These are phyloP conservation scores for Fistulina hepatica DNA, from an alignment of 1,284 basidiomycete species.

Conservation along the genomic window DNA sequence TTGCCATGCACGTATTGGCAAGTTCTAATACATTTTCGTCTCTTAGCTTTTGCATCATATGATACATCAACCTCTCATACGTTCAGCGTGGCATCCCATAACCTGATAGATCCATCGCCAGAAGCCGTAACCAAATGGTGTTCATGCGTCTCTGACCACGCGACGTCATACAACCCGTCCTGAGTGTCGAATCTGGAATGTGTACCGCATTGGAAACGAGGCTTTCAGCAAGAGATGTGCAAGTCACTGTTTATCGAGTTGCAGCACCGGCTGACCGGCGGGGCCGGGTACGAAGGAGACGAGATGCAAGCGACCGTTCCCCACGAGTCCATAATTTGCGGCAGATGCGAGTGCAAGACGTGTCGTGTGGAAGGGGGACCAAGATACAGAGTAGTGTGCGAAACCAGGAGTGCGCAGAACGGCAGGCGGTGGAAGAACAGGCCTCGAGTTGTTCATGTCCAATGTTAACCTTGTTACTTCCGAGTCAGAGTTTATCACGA, in stretches of 20 bases:
- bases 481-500: too few relatives aligned
- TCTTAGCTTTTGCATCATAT: constrained; percentile 14
- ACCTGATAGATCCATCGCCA: constrained; percentile 83
- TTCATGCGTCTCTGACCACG: constrained; percentile 91
- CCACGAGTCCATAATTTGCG: constrained; percentile 92
- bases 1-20: constrained; percentile 86
- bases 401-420: constrained; percentile 68
- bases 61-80: constrained; percentile 36
- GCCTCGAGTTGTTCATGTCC: too few relatives aligned
- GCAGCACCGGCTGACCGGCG: constrained; percentile 33
- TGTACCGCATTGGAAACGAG: background rate
- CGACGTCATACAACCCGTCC: constrained; percentile 86
- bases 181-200: constrained; percentile 78
- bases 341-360: constrained; percentile 81
- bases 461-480: too few relatives aligned
- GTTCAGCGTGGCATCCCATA: constrained; percentile 87
- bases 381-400: constrained; percentile 81
- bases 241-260: constrained; percentile 60
- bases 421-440: constrained; percentile 32
- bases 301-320: constrained; percentile 82
- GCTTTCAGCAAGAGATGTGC: background rate
- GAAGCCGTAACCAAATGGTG: constrained; percentile 86
- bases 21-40: constrained; percentile 50
- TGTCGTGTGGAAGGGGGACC: constrained; percentile 85
- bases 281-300: constrained; percentile 42